These are phyloP conservation scores for Fusarium sp. DNA, from an alignment of 2,329 filamentous ascomycete genomes.

Conservation along the genomic window DNA sequence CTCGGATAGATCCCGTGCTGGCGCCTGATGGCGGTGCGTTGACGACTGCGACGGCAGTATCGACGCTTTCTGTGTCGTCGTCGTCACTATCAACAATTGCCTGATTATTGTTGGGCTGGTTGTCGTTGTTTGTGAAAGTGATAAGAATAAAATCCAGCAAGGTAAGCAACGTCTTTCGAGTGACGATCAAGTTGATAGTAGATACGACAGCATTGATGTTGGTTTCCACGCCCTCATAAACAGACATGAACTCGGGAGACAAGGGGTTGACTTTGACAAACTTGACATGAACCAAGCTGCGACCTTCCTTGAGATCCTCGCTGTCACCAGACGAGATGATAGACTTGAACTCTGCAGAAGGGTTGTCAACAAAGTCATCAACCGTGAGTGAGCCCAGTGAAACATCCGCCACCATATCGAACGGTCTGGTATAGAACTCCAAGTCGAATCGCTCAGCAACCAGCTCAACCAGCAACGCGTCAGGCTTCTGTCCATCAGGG, in stretches of 20 bases:
- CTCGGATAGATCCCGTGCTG: constrained; percentile 81
- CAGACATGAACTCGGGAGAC: constrained; percentile 92
- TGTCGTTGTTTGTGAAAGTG: constrained; percentile 81
- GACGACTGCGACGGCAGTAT: constrained; percentile 53
- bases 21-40: constrained; percentile 52
- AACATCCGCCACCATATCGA: constrained; percentile 94
- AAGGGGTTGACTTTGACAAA: constrained; percentile 90
- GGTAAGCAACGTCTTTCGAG: constrained; percentile 90
- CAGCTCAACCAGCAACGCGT: constrained; percentile 88
- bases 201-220: constrained; percentile 93
- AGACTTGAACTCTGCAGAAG: constrained; percentile 91
- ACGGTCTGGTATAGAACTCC: constrained; percentile 88
- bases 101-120: constrained; percentile 55
- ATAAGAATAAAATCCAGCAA: constrained; percentile 93
- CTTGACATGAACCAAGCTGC: constrained; percentile 88
- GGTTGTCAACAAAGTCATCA: constrained; percentile 94
- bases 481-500: constrained; percentile 78
- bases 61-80: constrained; percentile 52
- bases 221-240: constrained; percentile 93
- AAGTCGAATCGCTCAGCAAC: constrained; percentile 91
- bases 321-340: constrained; percentile 88
- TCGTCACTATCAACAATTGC: constrained; percentile 57
- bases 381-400: constrained; percentile 87
- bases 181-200: constrained; percentile 96
- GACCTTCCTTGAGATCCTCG: constrained; percentile 79